Percentiles rank a stretch among this genome's conserved stretches.
These are phyloP conservation scores for Syncephalastrum sp. DNA, from an alignment of 371 early-diverging fungal species.

Conservation along the genomic window DNA sequence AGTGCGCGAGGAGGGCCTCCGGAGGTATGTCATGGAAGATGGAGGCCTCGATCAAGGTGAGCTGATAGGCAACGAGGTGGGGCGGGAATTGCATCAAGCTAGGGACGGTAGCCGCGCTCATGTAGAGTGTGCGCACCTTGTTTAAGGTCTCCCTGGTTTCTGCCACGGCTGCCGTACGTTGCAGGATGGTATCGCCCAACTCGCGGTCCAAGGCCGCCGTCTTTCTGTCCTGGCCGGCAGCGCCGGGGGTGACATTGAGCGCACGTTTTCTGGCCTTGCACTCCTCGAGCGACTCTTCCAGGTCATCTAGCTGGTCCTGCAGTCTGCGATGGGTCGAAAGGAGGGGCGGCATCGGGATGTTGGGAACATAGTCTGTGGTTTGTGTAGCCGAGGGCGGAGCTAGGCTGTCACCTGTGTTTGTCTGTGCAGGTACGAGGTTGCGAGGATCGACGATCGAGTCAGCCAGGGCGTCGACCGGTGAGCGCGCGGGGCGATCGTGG, in stretches of 20 bases:
- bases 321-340: slow-evolving; percentile 45
- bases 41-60: slow-evolving; percentile 66
- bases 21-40: slow-evolving; percentile 67
- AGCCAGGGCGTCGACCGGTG: slow-evolving; percentile 16
- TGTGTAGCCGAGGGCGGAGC: slow-evolving; percentile 23
- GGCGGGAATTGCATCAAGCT: slow-evolving; percentile 63
- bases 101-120: slow-evolving; percentile 53
- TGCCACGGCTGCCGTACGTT: slow-evolving; percentile 37
- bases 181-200: slow-evolving; percentile 34
- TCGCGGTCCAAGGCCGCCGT: slow-evolving; percentile 19
- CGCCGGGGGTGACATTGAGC: slow-evolving; percentile 5
- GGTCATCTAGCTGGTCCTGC: slow-evolving; percentile 27
- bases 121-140: slow-evolving; percentile 48
- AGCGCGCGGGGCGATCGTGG: slow-evolving; percentile 2
- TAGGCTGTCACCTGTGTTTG: slow-evolving; percentile 29
- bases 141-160: slow-evolving; percentile 46
- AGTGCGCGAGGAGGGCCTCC: slow-evolving; percentile 59
- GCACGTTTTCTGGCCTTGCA: slow-evolving; percentile 24
- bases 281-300: slow-evolving; percentile 23
- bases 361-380: slow-evolving; percentile 31
- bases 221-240: slow-evolving; percentile 14
- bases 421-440: slow-evolving; percentile 34
- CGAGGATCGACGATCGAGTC: slow-evolving; percentile 21
- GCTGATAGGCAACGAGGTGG: slow-evolving; percentile 65
- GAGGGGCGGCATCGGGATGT: slow-evolving; percentile 50